Percentiles rank a stretch among this genome's conserved stretches.
phyloP scores from a whole-genome alignment of 768 basidiomycete genomes.

The Tylopilus cervinicoccineus region DNA sequence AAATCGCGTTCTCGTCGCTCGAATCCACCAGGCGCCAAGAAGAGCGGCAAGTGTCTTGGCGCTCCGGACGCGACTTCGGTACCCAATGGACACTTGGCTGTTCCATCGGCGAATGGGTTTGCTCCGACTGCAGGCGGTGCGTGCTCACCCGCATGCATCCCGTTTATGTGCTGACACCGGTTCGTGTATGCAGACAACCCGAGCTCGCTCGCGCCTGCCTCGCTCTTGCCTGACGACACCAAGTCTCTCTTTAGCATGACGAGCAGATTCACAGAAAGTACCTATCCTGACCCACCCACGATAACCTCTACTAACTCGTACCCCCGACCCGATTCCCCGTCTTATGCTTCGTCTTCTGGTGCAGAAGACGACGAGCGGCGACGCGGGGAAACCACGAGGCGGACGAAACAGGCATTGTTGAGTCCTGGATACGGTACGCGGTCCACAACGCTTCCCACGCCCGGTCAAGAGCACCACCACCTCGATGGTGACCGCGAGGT shows the following conservation, averaged over 20 bases:
- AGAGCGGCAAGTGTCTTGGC: background rate
- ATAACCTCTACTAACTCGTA: conserved; percentile 16
- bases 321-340: conserved; percentile 18
- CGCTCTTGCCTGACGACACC: conserved; percentile 20
- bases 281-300: conserved; percentile 23
- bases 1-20: conserved; percentile 16
- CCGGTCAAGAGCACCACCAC: background rate
- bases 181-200: conserved; percentile 13
- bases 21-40: conserved; percentile 9
- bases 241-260: conserved; percentile 29
- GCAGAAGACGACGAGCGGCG: conserved; percentile 20
- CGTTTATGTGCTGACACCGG: conserved; percentile 11
- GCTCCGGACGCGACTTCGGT: background rate
- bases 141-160: conserved; percentile 8
- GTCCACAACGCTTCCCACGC: conserved; percentile 34
- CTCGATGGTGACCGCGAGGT: conserved; percentile 2
- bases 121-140: conserved; percentile 19
- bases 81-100: conserved; percentile 1
- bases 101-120: conserved; percentile 8
- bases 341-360: conserved; percentile 14
- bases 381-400: conserved; percentile 21
- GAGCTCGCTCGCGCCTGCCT: conserved; percentile 13
- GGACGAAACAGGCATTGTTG: conserved; percentile 18
- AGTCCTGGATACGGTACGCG: conserved; percentile 22
- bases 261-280: conserved; percentile 26